Evolutionary conservation across 148 eudicot species (phyloP).

Genomic region (Polygonum aviculare): DNA sequence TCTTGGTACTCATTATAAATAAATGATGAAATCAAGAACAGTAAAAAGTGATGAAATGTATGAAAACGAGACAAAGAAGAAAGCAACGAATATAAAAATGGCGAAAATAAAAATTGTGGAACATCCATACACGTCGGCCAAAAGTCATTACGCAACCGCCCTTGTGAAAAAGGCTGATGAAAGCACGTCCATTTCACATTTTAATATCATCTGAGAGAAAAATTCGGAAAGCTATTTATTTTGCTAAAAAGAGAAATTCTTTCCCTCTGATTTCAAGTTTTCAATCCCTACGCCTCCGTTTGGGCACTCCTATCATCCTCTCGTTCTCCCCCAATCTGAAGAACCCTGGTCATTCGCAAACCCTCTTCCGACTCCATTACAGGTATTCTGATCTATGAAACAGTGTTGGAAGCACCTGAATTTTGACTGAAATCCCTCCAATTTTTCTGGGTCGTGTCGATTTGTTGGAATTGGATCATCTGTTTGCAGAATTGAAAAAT

Average conservation of each 20-base stretch:
- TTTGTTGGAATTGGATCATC: not conserved
- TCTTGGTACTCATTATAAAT: not conserved
- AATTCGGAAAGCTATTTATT: not conserved
- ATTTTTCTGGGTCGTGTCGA: not conserved
- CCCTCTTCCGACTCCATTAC: not conserved
- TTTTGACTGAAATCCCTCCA: not conserved
- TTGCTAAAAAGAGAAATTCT: not conserved
- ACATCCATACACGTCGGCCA: slow-evolving; percentile 9
- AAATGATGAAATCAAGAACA: not conserved
- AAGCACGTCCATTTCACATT: not conserved
- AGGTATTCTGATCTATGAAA: slow-evolving; percentile 3
- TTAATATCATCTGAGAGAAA: not conserved
- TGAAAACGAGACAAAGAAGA: not conserved
- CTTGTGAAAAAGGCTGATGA: slow-evolving; percentile 9
- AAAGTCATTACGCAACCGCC: slow-evolving; percentile 10
- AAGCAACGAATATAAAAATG: not conserved
- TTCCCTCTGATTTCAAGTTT: not conserved
- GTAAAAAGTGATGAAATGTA: not conserved
- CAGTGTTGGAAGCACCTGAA: not conserved
- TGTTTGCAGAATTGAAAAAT: not conserved
- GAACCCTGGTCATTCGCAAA: slow-evolving; percentile 7
- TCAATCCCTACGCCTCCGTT: not conserved
- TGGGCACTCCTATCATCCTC: not conserved
- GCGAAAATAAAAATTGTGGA: not conserved
- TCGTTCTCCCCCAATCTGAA: slow-evolving; percentile 4